Evolutionary conservation across 2,329 filamentous ascomycete species (phyloP), one percentile per base, ranked within the genome.

Genomic region (Lachnellula hyalina): DNA sequence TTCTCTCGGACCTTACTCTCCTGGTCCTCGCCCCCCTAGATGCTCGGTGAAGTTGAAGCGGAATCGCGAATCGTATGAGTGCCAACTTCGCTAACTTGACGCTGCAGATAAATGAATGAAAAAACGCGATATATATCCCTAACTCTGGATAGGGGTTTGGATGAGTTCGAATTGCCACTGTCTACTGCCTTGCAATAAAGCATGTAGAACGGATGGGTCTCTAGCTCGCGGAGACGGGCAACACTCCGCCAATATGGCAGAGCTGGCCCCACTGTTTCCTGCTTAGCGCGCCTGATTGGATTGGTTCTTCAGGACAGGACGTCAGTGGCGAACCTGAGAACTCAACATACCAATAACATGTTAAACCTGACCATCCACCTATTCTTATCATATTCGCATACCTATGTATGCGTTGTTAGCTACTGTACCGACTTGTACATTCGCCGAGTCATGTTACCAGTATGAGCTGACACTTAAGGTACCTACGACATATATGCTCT

Each of bases 171-270:
- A 19, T 46, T 36, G 14, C 45, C 12, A 15, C 23, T 19, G 44
- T 21, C 34, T 4, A 15, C 6, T 28, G 40, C 8, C 47, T 14
- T 38, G 40, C 41, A n/a, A 47, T 45, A 14, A 38, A 42, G 11
- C 25, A 38, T 47, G 51, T 51, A 34, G 46, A 44, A 49, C 28
- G 54, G 54, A n/a, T 50, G 54, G 21, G 28, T 35, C 41, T 50
- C 45, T 36, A 48, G 23, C n/a, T 45, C 58, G 51, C 49, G 50
- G 56, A 53, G 53, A 28, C 56, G 58, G 58, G 32, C 32, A 53
- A 21, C 19, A 32, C 28, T 23, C 57, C 54, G 54, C 53, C 15
- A 9, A 5, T 19, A 34, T 35, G 2, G n/a, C 4, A 12, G 42
- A 21, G 19, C 19, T 14, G 12, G 45, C 2, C 44, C 44, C 50